Percentiles rank a stretch among this genome's conserved stretches.
Evolutionary conservation across 441 rosid species (phyloP).

Genomic region (Brassica hybrid): DNA sequence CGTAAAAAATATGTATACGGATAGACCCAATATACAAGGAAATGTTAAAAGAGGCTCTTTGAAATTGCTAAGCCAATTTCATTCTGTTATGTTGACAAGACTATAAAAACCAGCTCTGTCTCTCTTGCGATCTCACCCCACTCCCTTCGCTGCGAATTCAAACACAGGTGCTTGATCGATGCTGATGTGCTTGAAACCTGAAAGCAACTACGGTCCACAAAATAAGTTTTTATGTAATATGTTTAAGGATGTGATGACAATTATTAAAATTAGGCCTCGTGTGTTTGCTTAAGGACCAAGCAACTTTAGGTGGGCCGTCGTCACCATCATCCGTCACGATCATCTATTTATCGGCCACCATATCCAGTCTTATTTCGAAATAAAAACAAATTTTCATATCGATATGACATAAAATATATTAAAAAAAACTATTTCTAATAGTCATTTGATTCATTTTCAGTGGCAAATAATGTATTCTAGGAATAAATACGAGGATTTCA

Average conservation of each 20-base stretch:
- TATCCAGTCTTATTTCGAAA: slow-evolving; percentile 7
- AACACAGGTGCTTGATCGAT: no score
- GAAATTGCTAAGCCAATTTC: no score
- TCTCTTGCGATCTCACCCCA: no score
- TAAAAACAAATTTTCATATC: not conserved
- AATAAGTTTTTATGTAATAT: no score
- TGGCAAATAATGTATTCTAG: not conserved
- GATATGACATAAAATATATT: not conserved
- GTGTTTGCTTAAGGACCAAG: slow-evolving; percentile 47
- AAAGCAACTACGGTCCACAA: slow-evolving; percentile 27
- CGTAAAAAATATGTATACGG: no score
- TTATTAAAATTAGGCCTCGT: slow-evolving; percentile 30
- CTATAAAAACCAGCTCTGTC: no score
- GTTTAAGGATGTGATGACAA: not conserved
- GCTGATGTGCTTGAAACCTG: slow-evolving; percentile 18
- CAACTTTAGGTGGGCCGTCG: slow-evolving; percentile 37
- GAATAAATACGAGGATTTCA: not conserved
- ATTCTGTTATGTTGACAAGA: no score
- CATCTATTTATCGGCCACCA: slow-evolving; percentile 36
- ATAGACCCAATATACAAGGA: no score
- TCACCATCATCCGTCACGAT: slow-evolving; percentile 37
- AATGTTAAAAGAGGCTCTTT: no score
- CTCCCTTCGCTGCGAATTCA: no score
- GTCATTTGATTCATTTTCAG: not conserved
- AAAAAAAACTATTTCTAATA: not conserved